Conservation (phyloP, 1,284 basidiomycete species). For the Microbotryum intermedium region DNA sequence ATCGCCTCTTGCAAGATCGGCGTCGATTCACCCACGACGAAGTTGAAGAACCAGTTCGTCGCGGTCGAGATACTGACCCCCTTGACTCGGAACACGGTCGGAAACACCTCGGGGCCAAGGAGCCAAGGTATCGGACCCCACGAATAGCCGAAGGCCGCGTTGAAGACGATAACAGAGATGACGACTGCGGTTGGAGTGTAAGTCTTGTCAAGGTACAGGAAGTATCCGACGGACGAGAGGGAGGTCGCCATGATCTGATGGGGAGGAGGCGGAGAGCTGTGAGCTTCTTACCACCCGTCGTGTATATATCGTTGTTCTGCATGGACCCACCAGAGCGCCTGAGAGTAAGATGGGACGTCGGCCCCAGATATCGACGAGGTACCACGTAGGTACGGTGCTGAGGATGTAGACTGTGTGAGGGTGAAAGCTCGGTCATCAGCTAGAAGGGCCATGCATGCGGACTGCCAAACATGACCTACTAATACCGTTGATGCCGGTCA, state of each 20-base stretch:
- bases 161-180: constrained; percentile 82
- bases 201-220: constrained; percentile 75
- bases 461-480: constrained; percentile 8
- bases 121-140: constrained; percentile 70
- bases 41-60: constrained; percentile 65
- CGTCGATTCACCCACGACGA: constrained; percentile 74
- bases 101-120: constrained; percentile 63
- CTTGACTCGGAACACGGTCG: constrained; percentile 78
- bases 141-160: constrained; percentile 84
- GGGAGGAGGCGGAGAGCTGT: no score
- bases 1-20: constrained; percentile 83
- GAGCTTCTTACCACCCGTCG: neutral
- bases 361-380: constrained; percentile 86
- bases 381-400: constrained; percentile 59
- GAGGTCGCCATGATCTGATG: constrained; percentile 61
- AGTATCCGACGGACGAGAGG: constrained; percentile 73
- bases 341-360: constrained; percentile 81
- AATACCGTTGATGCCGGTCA: constrained; percentile 90
- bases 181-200: constrained; percentile 74
- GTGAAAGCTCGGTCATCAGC: neutral
- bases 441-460: no score
- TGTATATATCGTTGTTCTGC: neutral
- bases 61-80: constrained; percentile 89
- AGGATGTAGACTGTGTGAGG: constrained; percentile 19
- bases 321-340: constrained; percentile 66